phyloP scores from a whole-genome alignment of 768 basidiomycete species.

The Russula foetens region DNA sequence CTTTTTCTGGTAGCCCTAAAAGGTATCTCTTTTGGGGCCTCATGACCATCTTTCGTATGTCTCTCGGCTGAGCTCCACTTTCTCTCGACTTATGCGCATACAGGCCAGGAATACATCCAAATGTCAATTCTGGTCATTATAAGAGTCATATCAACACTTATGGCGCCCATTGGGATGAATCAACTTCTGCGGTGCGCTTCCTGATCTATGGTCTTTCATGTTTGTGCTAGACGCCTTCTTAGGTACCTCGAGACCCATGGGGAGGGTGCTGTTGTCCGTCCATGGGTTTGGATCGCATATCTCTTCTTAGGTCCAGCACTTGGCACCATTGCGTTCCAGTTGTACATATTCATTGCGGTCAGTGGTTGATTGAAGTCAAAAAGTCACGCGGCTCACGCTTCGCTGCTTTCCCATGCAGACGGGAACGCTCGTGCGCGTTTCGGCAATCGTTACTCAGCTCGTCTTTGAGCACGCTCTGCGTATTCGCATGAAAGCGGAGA shows the following conservation, averaged over 20 bases:
- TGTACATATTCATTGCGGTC: conserved; percentile 39
- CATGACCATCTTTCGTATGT: conserved; percentile 20
- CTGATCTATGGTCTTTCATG: neutral
- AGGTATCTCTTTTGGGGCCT: conserved; percentile 25
- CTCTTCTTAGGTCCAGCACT: conserved; percentile 42
- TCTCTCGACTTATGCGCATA: neutral
- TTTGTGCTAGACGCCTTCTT: neutral
- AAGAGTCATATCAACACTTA: conserved; percentile 20
- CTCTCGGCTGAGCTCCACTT: no score
- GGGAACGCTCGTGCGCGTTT: conserved; percentile 31
- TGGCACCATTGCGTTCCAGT: conserved; percentile 39
- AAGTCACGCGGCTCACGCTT: neutral
- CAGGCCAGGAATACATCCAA: conserved; percentile 15
- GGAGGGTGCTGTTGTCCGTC: conserved; percentile 39
- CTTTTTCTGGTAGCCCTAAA: conserved; percentile 18
- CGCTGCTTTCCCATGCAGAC: conserved; percentile 21
- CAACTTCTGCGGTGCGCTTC: conserved; percentile 25
- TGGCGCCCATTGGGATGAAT: conserved; percentile 28
- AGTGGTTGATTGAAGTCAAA: neutral
- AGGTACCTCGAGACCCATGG: conserved; percentile 54
- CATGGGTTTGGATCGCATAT: conserved; percentile 61
- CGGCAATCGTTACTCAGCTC: conserved; percentile 44
- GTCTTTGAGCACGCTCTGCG: conserved; percentile 49
- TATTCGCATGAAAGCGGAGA: conserved; percentile 42
- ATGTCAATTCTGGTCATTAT: conserved; percentile 6